Conservation (phyloP, 768 basidiomycete species). For the Pilatotrama ljubarskyi region DNA sequence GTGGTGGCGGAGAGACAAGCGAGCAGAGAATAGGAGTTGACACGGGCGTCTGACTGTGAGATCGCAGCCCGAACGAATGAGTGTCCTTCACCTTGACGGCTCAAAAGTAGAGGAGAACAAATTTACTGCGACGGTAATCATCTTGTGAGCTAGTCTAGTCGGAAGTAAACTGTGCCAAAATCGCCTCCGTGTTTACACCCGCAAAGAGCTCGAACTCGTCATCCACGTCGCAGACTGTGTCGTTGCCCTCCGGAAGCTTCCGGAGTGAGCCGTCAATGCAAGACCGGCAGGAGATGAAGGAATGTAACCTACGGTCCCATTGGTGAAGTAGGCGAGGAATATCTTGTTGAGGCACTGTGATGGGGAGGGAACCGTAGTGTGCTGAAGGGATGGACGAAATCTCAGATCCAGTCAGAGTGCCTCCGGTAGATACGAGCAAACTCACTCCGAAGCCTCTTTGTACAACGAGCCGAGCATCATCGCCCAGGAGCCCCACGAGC, state of each 20-base stretch:
- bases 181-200: background rate
- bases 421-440: background rate
- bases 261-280: background rate
- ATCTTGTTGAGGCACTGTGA: slow-evolving; percentile 8
- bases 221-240: background rate
- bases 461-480: slow-evolving; percentile 9
- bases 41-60: too few relatives aligned
- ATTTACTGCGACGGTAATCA: too few relatives aligned
- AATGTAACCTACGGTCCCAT: slow-evolving; percentile 4
- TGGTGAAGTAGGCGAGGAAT: slow-evolving; percentile 1
- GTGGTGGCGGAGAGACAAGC: too few relatives aligned
- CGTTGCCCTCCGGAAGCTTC: slow-evolving; percentile 5
- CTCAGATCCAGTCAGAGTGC: too few relatives aligned
- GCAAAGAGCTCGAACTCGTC: slow-evolving; percentile 4
- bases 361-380: slow-evolving; percentile 4
- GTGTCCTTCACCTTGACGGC: too few relatives aligned
- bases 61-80: too few relatives aligned
- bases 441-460: slow-evolving; percentile 18
- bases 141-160: too few relatives aligned
- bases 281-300: too few relatives aligned
- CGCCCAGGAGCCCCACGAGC: slow-evolving; percentile 14
- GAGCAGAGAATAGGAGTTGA: too few relatives aligned
- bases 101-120: too few relatives aligned
- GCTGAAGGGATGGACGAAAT: background rate
- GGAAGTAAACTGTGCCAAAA: too few relatives aligned